Base-by-base conservation (phyloP, 768 basidiomycete genomes). In the Rickenella mellea region DNA sequence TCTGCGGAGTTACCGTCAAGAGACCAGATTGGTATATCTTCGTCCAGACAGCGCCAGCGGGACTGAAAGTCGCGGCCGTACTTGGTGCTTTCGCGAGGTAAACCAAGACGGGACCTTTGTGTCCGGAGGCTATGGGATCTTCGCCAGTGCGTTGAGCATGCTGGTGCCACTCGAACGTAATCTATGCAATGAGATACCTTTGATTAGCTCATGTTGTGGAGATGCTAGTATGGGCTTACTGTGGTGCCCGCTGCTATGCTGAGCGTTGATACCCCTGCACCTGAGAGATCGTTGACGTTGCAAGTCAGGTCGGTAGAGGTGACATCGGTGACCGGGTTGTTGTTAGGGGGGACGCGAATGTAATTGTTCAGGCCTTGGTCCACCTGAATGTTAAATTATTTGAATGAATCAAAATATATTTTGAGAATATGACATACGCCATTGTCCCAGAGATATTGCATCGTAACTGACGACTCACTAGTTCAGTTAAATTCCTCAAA, bases 271-370 rank as follows among this genome's bases (percentile, higher is more conserved):
- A 71, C 67, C 30, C 56, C 51, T 17, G 63, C 44, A 4, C 70
- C 71, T 21, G 62, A 64, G 31, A 66, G 58, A 7, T 71, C 73
- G 44, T 65, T 64, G 44, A 73, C 72, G 46, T 74, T 73, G 63
- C 73, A 74, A 22, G 70, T 73, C 17, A 73, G 44, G 51, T 74
- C 72, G 3, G 56, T 73, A 19, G 69, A 71, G 20, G 70, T 71
- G 19, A 75, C 73, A 43, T 75, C 73, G 24, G 70, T 72, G 32
- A 74, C 71, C 10, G 73, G 73, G 52, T 72, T 74, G 59, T 75
- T 75, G 58, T 54, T 74, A 14, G 73, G 73, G 7, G 68, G 60
- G 17, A 73, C 51, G 39, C 73, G 71, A 36, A 74, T 55, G 49
- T 62, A 64, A 21, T 50, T 65, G 57, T 73, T 73, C 26, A 54